Evolutionary conservation across 2,329 filamentous ascomycete genomes (phyloP).

Genomic region (Xylaria sp.): DNA sequence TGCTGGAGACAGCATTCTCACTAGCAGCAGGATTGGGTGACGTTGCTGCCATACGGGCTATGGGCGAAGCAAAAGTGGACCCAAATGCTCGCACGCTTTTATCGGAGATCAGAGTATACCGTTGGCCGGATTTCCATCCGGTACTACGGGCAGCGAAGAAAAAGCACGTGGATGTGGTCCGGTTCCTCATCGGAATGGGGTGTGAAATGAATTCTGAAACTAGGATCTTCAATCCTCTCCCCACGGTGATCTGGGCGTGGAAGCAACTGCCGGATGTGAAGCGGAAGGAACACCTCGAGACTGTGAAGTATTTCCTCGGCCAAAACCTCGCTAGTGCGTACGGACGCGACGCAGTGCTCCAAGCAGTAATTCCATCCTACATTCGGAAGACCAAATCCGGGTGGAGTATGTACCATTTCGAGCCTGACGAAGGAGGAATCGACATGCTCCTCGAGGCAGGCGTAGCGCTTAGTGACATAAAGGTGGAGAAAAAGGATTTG

Average conservation of each 20-base stretch:
- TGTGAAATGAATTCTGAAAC: background rate
- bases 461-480: background rate
- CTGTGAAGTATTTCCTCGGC: background rate
- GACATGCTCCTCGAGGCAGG: background rate
- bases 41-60: background rate
- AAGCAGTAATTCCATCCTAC: background rate
- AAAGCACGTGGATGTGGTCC: background rate
- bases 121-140: background rate
- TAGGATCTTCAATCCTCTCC: background rate
- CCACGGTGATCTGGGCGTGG: too few species aligned
- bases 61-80: background rate
- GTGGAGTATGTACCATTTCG: background rate
- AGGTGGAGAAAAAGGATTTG: background rate
- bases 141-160: background rate
- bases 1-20: background rate
- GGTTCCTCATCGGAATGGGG: background rate
- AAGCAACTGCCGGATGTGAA: background rate
- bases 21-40: background rate
- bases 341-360: background rate
- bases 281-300: background rate
- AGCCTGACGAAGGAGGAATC: background rate
- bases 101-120: background rate
- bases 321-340: background rate
- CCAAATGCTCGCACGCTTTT: background rate
- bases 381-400: too few species aligned